Evolutionary conservation across 495 filamentous ascomycete genomes (phyloP), one percentile per base, ranked within the genome.

Genomic region (Cladorrhinum samala): DNA sequence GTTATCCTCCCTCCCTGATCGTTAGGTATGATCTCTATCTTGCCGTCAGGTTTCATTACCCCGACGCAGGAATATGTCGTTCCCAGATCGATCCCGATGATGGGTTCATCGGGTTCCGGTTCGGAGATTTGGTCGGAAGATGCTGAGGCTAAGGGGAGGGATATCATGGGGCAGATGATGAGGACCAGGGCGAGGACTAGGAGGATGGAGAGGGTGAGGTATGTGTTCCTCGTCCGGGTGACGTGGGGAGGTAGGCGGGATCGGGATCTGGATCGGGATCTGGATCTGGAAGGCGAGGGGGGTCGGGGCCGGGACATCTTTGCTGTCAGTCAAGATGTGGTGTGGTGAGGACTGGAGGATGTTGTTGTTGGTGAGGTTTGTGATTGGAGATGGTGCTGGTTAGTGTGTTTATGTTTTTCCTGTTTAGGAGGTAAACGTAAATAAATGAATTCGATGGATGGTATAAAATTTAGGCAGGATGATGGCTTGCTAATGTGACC

Each of bases 31-130:
- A 92, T 95, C 59, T 98, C 90, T 48, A 96, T 91, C 73, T 90
- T 93, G 61, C 88, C 92, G 62, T 85, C 83, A 11, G 27, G 27
- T 66, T 91, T 89, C 91, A 96, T 94, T 61, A 96, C 85, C 82
- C 88, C 93, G 52, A 96, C 93, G 74, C 93, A 96, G 42, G 88
- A 94, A 76, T 96, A 96, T 21, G 93, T 98, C 14, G 93, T 96
- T 72, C 93, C 92, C 62, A 98, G 75, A 81, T 98, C 93, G 65
- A 98, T 96, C 81, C 92, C 93, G 63, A 96, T 90, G 56, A 95
- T 85, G 57, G 83, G 55, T 23, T 62, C 62, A 11, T 52, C 46
- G 2, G 56, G 59, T 33, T 64, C 46, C 21, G 53, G 6, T 49
- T 27, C 40, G 36, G 86, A 62, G 87, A 85, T 70, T 84, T 86